Evolutionary conservation across 2,329 filamentous ascomycete species (phyloP).

Genomic region (Apiospora malaysiana): DNA sequence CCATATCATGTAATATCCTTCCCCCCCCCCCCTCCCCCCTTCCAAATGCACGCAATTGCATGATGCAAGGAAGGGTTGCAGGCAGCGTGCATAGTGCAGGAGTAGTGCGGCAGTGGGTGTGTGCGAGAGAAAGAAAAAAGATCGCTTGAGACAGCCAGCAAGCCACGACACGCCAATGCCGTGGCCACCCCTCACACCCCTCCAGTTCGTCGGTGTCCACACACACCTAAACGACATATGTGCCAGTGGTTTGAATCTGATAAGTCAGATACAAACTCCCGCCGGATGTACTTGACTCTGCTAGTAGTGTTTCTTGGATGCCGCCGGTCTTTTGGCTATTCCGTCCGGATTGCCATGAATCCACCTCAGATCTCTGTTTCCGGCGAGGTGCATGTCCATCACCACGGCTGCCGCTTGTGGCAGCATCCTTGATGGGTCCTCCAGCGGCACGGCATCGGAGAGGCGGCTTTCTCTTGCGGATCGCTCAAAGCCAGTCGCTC

Average conservation of each 20-base stretch:
- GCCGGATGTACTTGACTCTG: background rate
- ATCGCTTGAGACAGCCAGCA: background rate
- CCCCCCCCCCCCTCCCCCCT: background rate
- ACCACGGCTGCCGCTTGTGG: slow-evolving; percentile 1
- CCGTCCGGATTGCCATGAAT: background rate
- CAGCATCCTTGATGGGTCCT: slow-evolving; percentile 5
- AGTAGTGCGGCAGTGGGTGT: slow-evolving; percentile 6
- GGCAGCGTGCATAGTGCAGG: background rate
- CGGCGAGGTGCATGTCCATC: slow-evolving; percentile 5
- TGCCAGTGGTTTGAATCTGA: background rate
- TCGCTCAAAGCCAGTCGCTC: background rate
- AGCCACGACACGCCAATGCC: background rate
- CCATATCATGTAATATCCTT: background rate
- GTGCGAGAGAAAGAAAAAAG: background rate
- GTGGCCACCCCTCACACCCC: slow-evolving; percentile 14
- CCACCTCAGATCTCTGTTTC: background rate
- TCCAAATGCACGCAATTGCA: slow-evolving; percentile 15
- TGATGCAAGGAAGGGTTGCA: slow-evolving; percentile 11
- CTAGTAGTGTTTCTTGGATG: background rate
- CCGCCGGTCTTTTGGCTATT: background rate
- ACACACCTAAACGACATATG: background rate
- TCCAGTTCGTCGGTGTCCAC: slow-evolving; percentile 13
- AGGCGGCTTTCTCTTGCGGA: background rate
- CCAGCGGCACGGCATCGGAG: slow-evolving; percentile 6
- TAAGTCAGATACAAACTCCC: background rate